Evolutionary conservation across 305 asterid genomes (phyloP).

Genomic region (Rubia tinctorum): DNA sequence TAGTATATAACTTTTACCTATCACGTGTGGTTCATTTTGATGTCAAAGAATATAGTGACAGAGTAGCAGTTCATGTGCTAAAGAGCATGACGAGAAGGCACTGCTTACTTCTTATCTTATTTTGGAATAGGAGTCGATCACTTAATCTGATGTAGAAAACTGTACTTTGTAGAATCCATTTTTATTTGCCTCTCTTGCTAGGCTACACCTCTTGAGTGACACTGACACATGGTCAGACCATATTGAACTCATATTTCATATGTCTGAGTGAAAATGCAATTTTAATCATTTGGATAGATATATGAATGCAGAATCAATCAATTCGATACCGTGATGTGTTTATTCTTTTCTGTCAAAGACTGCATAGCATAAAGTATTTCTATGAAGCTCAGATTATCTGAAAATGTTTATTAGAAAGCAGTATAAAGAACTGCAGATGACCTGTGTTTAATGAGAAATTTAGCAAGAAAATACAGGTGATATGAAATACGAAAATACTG

Average conservation of each 20-base stretch:
- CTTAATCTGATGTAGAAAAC: background rate
- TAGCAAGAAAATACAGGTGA: background rate
- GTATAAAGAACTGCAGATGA: background rate
- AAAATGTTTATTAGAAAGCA: background rate
- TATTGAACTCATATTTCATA: background rate
- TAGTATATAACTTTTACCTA: background rate
- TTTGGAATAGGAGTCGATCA: background rate
- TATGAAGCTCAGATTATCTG: background rate
- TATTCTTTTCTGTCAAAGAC: background rate
- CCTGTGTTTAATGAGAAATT: constrained; percentile 1
- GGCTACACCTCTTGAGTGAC: background rate
- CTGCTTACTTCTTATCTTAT: background rate
- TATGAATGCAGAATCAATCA: background rate
- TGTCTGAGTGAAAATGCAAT: background rate
- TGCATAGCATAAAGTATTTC: background rate
- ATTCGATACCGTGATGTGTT: background rate
- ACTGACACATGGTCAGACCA: too few relatives aligned
- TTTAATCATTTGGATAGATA: too few relatives aligned
- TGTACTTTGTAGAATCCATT: background rate
- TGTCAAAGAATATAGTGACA: background rate
- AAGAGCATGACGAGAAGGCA: background rate
- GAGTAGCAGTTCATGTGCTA: constrained; percentile 2
- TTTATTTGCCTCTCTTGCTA: background rate
- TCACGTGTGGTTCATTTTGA: background rate
- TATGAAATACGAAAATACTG: background rate